Evolutionary conservation across 2,329 filamentous ascomycete genomes (phyloP).

Genomic region (Fusarium veterinarium): DNA sequence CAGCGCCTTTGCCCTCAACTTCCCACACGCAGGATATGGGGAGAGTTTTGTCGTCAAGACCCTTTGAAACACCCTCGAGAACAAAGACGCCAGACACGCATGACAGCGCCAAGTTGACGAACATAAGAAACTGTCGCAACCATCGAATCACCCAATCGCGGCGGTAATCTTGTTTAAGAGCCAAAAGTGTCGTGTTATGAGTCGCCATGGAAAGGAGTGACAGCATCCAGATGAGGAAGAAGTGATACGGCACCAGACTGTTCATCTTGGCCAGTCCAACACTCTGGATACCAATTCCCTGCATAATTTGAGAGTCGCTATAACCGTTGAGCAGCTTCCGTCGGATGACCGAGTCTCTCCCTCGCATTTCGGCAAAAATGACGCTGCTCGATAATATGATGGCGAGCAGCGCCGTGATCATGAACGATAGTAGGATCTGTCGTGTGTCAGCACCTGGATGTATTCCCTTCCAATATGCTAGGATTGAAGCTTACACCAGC

Average conservation of each 20-base stretch:
- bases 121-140: constrained; percentile 74
- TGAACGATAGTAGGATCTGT: constrained; percentile 68
- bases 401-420: constrained; percentile 70
- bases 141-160: constrained; percentile 74
- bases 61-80: constrained; percentile 64
- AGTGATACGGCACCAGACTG: constrained; percentile 73
- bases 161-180: constrained; percentile 73
- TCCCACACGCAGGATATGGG: constrained; percentile 73
- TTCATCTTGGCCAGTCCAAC: constrained; percentile 70
- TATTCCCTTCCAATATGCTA: neutral
- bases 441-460: constrained; percentile 8
- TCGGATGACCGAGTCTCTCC: constrained; percentile 62
- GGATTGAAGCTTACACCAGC: constrained; percentile 60
- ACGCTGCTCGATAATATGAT: constrained; percentile 66
- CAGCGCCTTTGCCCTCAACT: constrained; percentile 50
- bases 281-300: constrained; percentile 75
- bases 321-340: constrained; percentile 74
- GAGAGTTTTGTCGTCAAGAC: constrained; percentile 62
- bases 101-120: constrained; percentile 70
- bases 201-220: constrained; percentile 73
- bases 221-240: constrained; percentile 78
- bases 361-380: constrained; percentile 64
- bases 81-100: constrained; percentile 68
- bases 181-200: constrained; percentile 73
- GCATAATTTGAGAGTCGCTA: constrained; percentile 76